Percentiles rank a stretch among this genome's conserved stretches.
phyloP scores from a whole-genome alignment of 495 filamentous ascomycete genomes.

The Neurospora discreta region DNA sequence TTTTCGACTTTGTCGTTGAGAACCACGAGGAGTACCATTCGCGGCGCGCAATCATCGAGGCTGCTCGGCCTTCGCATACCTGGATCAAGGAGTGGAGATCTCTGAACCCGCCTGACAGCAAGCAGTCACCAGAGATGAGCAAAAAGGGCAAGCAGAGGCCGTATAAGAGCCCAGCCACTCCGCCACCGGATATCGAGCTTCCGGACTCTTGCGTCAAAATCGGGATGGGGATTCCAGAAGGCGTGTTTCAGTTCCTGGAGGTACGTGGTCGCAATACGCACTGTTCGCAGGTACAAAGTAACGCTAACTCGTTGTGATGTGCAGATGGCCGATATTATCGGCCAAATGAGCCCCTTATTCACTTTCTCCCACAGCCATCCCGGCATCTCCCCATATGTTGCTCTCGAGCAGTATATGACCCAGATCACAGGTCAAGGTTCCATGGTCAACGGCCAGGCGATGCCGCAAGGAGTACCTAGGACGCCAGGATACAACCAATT shows the following conservation, averaged over 20 bases:
- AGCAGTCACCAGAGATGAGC: conserved; percentile 60
- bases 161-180: conserved; percentile 35
- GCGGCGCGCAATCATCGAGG: conserved; percentile 41
- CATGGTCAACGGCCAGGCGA: conserved; percentile 32
- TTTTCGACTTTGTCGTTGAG: conserved; percentile 55
- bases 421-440: conserved; percentile 22
- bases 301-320: not conserved
- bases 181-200: conserved; percentile 47
- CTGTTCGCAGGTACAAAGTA: not conserved
- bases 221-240: conserved; percentile 46
- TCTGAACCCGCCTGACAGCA: conserved; percentile 45
- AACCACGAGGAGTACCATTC: conserved; percentile 61
- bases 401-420: conserved; percentile 50
- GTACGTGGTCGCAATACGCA: conserved; percentile 25
- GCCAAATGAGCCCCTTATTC: conserved; percentile 61
- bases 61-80: conserved; percentile 39
- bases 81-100: conserved; percentile 47
- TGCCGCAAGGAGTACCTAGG: conserved; percentile 28
- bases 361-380: conserved; percentile 47
- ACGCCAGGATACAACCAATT: conserved; percentile 43
- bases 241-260: conserved; percentile 60
- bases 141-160: conserved; percentile 51
- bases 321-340: conserved; percentile 63
- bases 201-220: conserved; percentile 53
- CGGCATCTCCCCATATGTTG: conserved; percentile 45